Conservation (phyloP, 2,329 filamentous ascomycete genomes). For the Zarea fungicola region DNA sequence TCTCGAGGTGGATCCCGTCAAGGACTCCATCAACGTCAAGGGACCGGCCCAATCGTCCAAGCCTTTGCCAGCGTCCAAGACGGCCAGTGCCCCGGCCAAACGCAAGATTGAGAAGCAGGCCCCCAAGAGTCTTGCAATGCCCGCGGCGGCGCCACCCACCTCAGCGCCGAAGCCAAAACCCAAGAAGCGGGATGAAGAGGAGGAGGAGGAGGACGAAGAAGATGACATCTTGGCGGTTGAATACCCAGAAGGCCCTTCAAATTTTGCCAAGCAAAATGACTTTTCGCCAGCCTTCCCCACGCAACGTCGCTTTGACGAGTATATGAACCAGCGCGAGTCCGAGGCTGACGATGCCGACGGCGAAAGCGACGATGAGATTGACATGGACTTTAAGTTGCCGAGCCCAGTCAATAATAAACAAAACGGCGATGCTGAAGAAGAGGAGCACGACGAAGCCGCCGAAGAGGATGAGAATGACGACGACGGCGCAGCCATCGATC, state of each 20-base stretch:
- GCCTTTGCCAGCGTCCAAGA: constrained; percentile 9
- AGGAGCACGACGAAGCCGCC: constrained; percentile 22
- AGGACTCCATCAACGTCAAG: constrained; percentile 15
- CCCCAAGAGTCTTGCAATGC: constrained; percentile 32
- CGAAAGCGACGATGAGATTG: constrained; percentile 44
- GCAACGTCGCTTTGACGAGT: constrained; percentile 48
- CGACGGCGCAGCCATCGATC: constrained; percentile 25
- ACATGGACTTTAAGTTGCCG: constrained; percentile 46
- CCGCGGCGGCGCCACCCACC: constrained; percentile 18
- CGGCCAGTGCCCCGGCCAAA: constrained; percentile 19
- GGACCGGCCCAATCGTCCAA: neutral
- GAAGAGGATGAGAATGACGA: constrained; percentile 25
- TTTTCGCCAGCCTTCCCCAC: constrained; percentile 47
- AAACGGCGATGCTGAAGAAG: constrained; percentile 16
- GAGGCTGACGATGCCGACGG: constrained; percentile 44
- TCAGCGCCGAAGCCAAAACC: constrained; percentile 23
- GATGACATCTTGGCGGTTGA: constrained; percentile 55
- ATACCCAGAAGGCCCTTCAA: constrained; percentile 48
- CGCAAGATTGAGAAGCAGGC: constrained; percentile 18
- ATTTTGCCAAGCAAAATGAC: constrained; percentile 27
- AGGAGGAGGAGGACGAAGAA: constrained; percentile 50
- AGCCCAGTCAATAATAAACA: constrained; percentile 44
- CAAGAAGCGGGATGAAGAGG: constrained; percentile 33
- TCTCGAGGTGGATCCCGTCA: constrained; percentile 38
- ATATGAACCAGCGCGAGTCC: constrained; percentile 41